These are phyloP conservation scores for Rhododendron mucronatum DNA, from an alignment of 148 eudicot genomes.

Conservation along the genomic window DNA sequence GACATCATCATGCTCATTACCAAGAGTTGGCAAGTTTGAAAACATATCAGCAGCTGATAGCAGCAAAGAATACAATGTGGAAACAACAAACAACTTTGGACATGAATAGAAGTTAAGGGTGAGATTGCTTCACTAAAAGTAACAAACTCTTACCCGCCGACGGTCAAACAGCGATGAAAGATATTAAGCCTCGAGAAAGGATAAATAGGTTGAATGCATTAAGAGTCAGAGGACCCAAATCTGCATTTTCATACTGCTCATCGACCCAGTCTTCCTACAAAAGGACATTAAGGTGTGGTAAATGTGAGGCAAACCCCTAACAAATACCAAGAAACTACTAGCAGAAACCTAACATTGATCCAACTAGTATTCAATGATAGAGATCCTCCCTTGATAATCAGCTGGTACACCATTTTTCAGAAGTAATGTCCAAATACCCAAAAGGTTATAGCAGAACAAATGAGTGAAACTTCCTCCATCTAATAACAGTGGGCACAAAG, in stretches of 20 bases:
- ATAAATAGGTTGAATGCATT: constrained; percentile 92
- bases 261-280: constrained; percentile 58
- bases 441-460: not conserved
- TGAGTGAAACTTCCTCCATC: not conserved
- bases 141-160: constrained; percentile 48
- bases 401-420: not conserved
- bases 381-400: not conserved
- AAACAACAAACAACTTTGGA: not conserved
- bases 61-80: not conserved
- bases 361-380: not conserved
- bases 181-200: constrained; percentile 82
- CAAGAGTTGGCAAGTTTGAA: not conserved
- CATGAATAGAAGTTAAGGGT: not conserved
- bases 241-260: constrained; percentile 42
- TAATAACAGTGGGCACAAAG: not conserved
- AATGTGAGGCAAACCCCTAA: not conserved
- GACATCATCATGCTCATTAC: no score
- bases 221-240: constrained; percentile 67
- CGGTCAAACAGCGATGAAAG: constrained; percentile 77
- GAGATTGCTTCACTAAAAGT: not conserved
- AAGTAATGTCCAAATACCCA: not conserved
- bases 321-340: not conserved
- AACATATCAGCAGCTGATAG: not conserved
- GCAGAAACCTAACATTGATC: not conserved
- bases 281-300: not conserved